These are phyloP conservation scores for Dichotomocladium elegans DNA, from an alignment of 371 early-diverging fungal genomes.

Conservation along the genomic window DNA sequence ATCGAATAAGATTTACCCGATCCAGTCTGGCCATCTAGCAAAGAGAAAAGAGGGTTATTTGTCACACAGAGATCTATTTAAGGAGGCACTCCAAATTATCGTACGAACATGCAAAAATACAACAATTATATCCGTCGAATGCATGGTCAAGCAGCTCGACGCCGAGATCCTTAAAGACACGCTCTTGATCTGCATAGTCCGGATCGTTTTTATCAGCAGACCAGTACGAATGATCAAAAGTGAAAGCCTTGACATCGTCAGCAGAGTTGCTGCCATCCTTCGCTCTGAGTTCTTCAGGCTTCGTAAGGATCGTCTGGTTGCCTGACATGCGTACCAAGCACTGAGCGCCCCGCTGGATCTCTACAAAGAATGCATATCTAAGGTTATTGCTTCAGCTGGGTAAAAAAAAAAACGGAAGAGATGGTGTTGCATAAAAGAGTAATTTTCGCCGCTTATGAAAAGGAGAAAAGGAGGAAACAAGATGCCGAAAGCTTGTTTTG, in stretches of 20 bases:
- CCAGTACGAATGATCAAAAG: constrained; percentile 87
- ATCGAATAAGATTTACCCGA: constrained; percentile 83
- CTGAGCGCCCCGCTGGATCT: constrained; percentile 58
- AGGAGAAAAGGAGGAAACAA: no score
- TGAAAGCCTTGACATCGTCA: constrained; percentile 62
- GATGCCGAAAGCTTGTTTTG: background rate
- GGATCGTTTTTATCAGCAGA: constrained; percentile 64
- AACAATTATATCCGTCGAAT: constrained; percentile 84
- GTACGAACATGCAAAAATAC: constrained; percentile 79
- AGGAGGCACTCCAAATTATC: no score
- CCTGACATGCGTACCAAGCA: constrained; percentile 68
- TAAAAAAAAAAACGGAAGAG: no score
- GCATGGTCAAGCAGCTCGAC: constrained; percentile 80
- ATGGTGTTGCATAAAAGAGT: no score
- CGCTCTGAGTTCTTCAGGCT: constrained; percentile 28
- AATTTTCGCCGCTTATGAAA: no score
- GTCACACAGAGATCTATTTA: no score
- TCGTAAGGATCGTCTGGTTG: constrained; percentile 63
- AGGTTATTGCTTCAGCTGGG: background rate
- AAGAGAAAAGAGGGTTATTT: background rate
- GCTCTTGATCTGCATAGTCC: constrained; percentile 73
- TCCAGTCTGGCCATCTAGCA: constrained; percentile 82
- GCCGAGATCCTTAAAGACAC: constrained; percentile 76
- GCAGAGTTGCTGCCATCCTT: constrained; percentile 27
- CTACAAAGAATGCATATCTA: constrained; percentile 26